Evolutionary conservation across 2,329 filamentous ascomycete species (phyloP), one percentile per base, ranked within the genome.

Genomic region (Aspergillus aculeatus): DNA sequence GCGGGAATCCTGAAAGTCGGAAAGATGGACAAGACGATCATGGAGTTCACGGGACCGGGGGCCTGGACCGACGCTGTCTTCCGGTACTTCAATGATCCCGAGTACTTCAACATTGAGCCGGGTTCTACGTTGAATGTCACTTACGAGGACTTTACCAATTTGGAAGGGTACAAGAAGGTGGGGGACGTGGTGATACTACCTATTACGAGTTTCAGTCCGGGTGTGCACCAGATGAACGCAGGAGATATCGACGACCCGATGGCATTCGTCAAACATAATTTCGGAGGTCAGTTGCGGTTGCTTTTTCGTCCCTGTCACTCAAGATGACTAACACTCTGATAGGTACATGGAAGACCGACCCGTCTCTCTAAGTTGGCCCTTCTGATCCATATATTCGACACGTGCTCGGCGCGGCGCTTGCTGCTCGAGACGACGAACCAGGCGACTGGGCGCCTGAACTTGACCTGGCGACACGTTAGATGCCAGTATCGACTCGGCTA

Each of bases 181-280:
- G 95, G 95, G 50, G 95, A 99, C 75, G 92, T 97, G 2, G 87
- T 97, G 55, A 88, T 99, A 14, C 79, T 99, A 61, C 95, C 95
- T 26, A 98, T 99, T 69, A 99, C 95, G 6, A 94, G 92, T 76
- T 99, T 99, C 81, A 96, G 92, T 69, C 95, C 95, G 0, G 95
- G 95, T 26, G 92, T 98, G 49, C 85, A 88, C 68, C 92, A 96
- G 74, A 98, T 97, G 92, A 91, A 90, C 12, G 90, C 95, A 50
- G 88, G 89, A 70, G 92, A 96, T 63, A 84, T 88, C 47, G 92
- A 97, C 67, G 89, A 98, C 73, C 92, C 92, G 1, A 94, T 96
- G 91, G 95, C 95, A 1, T 98, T 96, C 81, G 95, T 99, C 62
- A 93, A 95, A 79, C 95, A 99, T 78, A 88, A 92, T 57, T 99